Base-by-base conservation (phyloP, 2,329 filamentous ascomycete species). In the Knoxdaviesia capensis region DNA sequence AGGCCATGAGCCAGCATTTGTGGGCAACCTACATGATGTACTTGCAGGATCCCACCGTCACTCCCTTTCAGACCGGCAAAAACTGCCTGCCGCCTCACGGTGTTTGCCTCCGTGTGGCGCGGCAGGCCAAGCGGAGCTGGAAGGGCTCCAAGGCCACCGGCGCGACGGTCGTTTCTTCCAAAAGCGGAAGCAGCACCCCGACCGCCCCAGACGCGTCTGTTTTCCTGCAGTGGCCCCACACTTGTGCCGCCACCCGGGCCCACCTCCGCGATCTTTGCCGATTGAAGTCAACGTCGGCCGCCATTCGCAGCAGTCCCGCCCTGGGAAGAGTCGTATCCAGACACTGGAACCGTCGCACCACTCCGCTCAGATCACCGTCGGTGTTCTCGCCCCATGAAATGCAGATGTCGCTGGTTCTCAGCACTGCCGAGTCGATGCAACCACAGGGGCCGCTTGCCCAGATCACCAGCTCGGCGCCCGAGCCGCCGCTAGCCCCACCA, bases 11-110 rank as follows among this genome's bases (percentile, higher is more conserved):
- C 56, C 61, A 69, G 8, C 76, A 80, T 49, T 56, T 80, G 7
- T 80, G 76, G 76, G 65, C 69, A 5, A 77, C 71, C 1, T 80
- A 78, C 51, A 59, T 69, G 44, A 59, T 75, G 41, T 80, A 80
- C 49, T 59, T 80, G 36, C 71, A 77, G 52, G 76, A 80, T 49
- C 74, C 76, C 38, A 74, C 71, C 40, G 73, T 79, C 3, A 80
- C 76, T 1, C 76, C 76, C 0, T 73, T 80, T 46, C 67, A 71
- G 41, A 64, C 77, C 43, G 69, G 73, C 45, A 75, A 74, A 50
- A 74, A 71, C 51, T 67, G 69, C 44, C 68, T 80, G 30, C 76
- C 76, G 6, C 76, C 76, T 3, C 64, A 74, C 37, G 76, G 76
- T 10, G 74, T 80, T 7, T 77, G 73, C 50, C 54, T 69, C 50